phyloP scores from a whole-genome alignment of 2,329 filamentous ascomycete species.

The Cercospora brassicicola region DNA sequence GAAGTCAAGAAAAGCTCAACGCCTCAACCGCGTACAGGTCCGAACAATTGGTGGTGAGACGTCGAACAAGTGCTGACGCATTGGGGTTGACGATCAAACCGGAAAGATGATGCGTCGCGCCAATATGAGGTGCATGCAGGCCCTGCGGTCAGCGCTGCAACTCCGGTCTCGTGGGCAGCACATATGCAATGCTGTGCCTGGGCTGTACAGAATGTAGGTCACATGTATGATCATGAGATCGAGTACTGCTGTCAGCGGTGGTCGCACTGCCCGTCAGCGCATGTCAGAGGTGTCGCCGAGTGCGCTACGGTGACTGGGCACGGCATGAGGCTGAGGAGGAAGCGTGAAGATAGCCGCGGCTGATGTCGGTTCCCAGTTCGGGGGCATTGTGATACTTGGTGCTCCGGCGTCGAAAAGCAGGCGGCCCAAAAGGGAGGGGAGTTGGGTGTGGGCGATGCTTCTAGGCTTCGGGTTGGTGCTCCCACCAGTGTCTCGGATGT shows the following conservation, averaged over 20 bases:
- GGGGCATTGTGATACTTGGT: conserved; percentile 3
- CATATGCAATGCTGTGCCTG: not conserved
- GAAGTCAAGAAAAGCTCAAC: conserved; percentile 24
- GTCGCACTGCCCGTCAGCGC: not conserved
- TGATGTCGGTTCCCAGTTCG: not conserved
- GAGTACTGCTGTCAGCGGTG: not conserved
- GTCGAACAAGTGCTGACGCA: conserved; percentile 11
- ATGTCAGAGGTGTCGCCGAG: not conserved
- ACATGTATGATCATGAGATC: not conserved
- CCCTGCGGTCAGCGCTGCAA: conserved; percentile 9
- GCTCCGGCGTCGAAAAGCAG: conserved; percentile 11
- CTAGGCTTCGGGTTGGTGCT: not conserved
- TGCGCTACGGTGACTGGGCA: not conserved
- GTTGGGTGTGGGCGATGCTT: not conserved
- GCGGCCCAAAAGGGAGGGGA: conserved; percentile 5
- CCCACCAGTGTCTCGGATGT: conserved; percentile 5
- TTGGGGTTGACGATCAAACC: conserved; percentile 16
- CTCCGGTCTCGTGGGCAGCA: conserved; percentile 24
- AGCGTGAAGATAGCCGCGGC: not conserved
- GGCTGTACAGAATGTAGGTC: not conserved
- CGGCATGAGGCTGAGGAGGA: not conserved
- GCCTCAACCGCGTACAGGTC: conserved; percentile 19
- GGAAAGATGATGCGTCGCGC: conserved; percentile 6
- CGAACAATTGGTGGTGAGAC: not conserved
- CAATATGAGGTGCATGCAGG: conserved; percentile 18